phyloP scores from a whole-genome alignment of 306 rosid genomes.

The Bauhinia variegata region DNA sequence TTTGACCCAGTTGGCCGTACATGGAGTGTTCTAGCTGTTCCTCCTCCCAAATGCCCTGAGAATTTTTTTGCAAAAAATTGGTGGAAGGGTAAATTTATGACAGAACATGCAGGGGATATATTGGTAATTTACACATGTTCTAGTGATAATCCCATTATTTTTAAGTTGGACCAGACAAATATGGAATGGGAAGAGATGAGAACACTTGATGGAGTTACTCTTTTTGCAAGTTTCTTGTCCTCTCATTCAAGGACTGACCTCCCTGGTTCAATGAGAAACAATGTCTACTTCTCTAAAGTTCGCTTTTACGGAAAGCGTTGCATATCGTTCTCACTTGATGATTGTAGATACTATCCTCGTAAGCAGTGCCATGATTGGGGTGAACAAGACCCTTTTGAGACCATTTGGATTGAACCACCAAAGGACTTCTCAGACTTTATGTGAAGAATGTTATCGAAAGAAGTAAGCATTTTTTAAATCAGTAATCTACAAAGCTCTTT shows the following conservation, averaged over 20 bases:
- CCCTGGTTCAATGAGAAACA: constrained; percentile 71
- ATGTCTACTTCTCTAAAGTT: constrained; percentile 76
- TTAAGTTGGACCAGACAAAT: constrained; percentile 60
- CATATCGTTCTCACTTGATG: constrained; percentile 73
- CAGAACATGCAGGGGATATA: constrained; percentile 70
- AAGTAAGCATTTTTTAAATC: constrained; percentile 38
- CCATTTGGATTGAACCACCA: constrained; percentile 86
- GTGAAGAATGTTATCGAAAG: constrained; percentile 45
- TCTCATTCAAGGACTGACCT: constrained; percentile 74
- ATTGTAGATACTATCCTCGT: constrained; percentile 74
- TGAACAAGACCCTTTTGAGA: constrained; percentile 80
- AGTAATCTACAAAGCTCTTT: constrained; percentile 28
- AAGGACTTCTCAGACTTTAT: constrained; percentile 59
- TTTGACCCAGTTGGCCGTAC: constrained; percentile 61
- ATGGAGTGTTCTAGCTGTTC: constrained; percentile 82
- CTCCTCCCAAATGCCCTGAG: constrained; percentile 84
- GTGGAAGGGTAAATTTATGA: constrained; percentile 94
- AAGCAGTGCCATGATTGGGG: constrained; percentile 91
- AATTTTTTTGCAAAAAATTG: constrained; percentile 80
- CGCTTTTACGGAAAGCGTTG: constrained; percentile 84
- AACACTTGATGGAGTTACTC: constrained; percentile 64
- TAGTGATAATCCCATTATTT: constrained; percentile 73
- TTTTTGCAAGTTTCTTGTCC: constrained; percentile 77
- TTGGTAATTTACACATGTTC: constrained; percentile 79
- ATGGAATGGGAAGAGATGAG: constrained; percentile 82